Evolutionary conservation across 2,329 filamentous ascomycete genomes (phyloP), one percentile per base, ranked within the genome.

Genomic region (Claviceps humidiphila): DNA sequence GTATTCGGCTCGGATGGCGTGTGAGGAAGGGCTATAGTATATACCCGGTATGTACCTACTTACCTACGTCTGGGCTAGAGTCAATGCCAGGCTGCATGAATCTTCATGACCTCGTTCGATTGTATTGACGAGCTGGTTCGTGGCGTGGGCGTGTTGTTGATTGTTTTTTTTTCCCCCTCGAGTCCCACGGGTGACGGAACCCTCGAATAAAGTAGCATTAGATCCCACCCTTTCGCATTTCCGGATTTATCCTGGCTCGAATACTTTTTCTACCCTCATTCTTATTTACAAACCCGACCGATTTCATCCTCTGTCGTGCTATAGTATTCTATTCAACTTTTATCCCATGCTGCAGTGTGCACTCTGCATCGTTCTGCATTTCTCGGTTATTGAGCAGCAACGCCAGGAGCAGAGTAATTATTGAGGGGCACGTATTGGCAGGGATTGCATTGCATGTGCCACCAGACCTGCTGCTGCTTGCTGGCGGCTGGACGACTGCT

Each of bases 151-250:
- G 17, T 43, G n/a, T 43, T 43, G 16, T 16, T 34, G 30, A 34
- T 34, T 34, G 9, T 22, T 20, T 38, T 7, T 50, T 50, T 24
- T 37, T 24, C 3, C 22, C 22, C 22, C 22, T 22, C 22, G 38
- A 39, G 42, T 38, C 42, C 51, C 24, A 13, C 40, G 26, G 24
- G 24, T 26, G 24, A 26, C 24, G 39, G 34, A 46, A 46, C 26
- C 24, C 17, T 39, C 49, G 24, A 50, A 47, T 43, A 50, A 30
- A 53, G 51, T 50, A 50, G 42, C 47, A 53, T 53, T 38, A 30
- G 7, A 50, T 50, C 47, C 47, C 51, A 50, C 51, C 51, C 47
- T 49, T 34, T 53, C 14, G 9, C 37, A 14, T 6, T 50, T 37
- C 43, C 47, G 26, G 43, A 20, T 20, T 40, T 45, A 26, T 43